Evolutionary conservation across 805 yeast species (phyloP).

Genomic region (Saccharomycopsis schoenii): DNA sequence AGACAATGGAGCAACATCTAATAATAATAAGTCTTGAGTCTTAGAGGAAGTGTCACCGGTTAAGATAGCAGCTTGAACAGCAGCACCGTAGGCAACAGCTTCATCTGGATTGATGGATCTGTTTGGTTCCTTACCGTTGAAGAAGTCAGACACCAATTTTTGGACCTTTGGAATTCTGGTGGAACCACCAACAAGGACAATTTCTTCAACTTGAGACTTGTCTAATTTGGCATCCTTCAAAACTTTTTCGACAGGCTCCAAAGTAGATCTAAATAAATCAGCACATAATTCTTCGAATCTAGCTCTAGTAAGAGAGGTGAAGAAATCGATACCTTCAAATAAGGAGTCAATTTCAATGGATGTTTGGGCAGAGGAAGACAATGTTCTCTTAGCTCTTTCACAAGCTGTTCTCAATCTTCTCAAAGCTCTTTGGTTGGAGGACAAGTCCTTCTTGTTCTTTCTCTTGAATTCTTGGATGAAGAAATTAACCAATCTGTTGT

Average conservation of each 20-base stretch:
- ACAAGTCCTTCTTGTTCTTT: slow-evolving; percentile 71
- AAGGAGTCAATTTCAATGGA: slow-evolving; percentile 91
- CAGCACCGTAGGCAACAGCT: slow-evolving; percentile 99
- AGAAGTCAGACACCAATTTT: slow-evolving; percentile 90
- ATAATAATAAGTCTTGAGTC: slow-evolving; percentile 88
- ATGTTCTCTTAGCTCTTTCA: slow-evolving; percentile 84
- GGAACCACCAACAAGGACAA: slow-evolving; percentile 95
- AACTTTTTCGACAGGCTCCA: slow-evolving; percentile 93
- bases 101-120: slow-evolving; percentile 96
- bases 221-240: slow-evolving; percentile 83
- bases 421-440: slow-evolving; percentile 71
- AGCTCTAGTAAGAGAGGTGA: slow-evolving; percentile 93
- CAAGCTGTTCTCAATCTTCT: slow-evolving; percentile 83
- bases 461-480: slow-evolving; percentile 75
- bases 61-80: slow-evolving; percentile 94
- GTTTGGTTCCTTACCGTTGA: slow-evolving; percentile 96
- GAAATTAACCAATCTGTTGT: slow-evolving; percentile 69
- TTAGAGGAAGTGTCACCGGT: slow-evolving; percentile 93
- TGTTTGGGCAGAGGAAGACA: slow-evolving; percentile 90
- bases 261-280: slow-evolving; percentile 85
- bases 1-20: slow-evolving; percentile 96
- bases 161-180: slow-evolving; percentile 97
- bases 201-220: slow-evolving; percentile 84
- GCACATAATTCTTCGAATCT: slow-evolving; percentile 96
- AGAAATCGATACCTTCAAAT: slow-evolving; percentile 92